Evolutionary conservation across 306 rosid genomes (phyloP), one percentile per base, ranked within the genome.

Genomic region (Malus asiatica): DNA sequence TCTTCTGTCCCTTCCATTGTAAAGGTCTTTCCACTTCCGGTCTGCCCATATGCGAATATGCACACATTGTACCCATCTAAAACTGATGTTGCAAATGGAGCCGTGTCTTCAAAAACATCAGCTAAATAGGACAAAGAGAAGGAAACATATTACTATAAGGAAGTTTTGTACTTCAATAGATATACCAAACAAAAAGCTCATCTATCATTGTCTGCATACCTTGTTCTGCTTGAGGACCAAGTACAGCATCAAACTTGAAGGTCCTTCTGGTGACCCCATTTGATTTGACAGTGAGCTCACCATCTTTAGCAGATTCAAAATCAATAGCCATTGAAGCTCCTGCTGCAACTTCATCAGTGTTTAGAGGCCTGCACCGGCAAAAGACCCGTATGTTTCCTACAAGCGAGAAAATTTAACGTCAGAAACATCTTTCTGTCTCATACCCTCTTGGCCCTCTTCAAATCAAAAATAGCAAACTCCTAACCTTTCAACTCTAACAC

Each of bases 381-480:
- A 89, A 95, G 84, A 92, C 98, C 83, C 98, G 84, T 76, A 95
- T 95, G 88, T 95, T 95, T 85, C 98, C 98, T 93, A 83, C 81
- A 72, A 63, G 38, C 53, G 53, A 74, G 75, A 68, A 78, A 66
- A 78, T 44, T 46, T 71, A 68, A 65, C 35, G 48, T 83, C 89
- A 85, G 81, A 48, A 68, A 83, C 62, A 25, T 67, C 59, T 66
- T 30, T 64, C 66, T 19, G 63, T 78, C 16, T 73, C 66, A 42
- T 48, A 44, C 48, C 77, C 16, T 18, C 70, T 25, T 57, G 25
- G 66, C 52, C 77, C 66, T 80, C 40, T 30, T 62, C 53, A 77
- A 72, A 74, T 66, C 62, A 78, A 73, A 83, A 30, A 27, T 45
- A 58, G 48, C 20, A 13, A 61, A 68, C n/a, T 27, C 67, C 84